These are phyloP conservation scores for Penicillium crustosum DNA, from an alignment of 2,329 filamentous ascomycete genomes.

Conservation along the genomic window DNA sequence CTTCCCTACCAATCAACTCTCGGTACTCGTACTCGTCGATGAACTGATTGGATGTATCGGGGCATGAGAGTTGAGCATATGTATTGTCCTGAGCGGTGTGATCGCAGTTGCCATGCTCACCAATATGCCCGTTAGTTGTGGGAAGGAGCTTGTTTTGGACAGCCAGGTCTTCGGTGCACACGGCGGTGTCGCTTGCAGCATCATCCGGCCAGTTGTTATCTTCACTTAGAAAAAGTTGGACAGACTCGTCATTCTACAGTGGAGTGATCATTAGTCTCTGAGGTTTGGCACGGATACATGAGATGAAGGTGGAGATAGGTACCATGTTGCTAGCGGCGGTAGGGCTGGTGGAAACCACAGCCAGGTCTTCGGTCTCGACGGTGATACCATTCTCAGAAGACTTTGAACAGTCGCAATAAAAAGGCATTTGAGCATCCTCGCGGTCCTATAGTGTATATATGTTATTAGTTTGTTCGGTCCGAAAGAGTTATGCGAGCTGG, in stretches of 20 bases:
- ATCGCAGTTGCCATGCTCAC: neutral
- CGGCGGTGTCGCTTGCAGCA: neutral
- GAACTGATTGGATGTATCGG: neutral
- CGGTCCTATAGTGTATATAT: no score
- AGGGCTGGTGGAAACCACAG: neutral
- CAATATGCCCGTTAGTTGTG: neutral
- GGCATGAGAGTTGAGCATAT: neutral
- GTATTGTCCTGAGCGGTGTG: neutral
- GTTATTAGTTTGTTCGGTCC: no score
- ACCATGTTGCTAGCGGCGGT: neutral
- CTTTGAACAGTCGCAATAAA: no score
- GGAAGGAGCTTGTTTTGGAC: no score
- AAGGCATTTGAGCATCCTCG: no score
- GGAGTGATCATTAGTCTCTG: neutral
- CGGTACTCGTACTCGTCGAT: neutral
- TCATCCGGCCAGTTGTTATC: neutral
- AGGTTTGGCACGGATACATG: neutral
- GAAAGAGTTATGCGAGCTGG: no score
- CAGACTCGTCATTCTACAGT: neutral
- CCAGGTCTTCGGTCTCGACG: neutral
- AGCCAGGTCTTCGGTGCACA: neutral
- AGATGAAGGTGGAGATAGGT: neutral
- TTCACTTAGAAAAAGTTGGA: no score
- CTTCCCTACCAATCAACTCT: accelerated
- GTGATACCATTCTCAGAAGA: no score